Evolutionary conservation across 2,329 filamentous ascomycete genomes (phyloP).

Genomic region (Metarhizium album): DNA sequence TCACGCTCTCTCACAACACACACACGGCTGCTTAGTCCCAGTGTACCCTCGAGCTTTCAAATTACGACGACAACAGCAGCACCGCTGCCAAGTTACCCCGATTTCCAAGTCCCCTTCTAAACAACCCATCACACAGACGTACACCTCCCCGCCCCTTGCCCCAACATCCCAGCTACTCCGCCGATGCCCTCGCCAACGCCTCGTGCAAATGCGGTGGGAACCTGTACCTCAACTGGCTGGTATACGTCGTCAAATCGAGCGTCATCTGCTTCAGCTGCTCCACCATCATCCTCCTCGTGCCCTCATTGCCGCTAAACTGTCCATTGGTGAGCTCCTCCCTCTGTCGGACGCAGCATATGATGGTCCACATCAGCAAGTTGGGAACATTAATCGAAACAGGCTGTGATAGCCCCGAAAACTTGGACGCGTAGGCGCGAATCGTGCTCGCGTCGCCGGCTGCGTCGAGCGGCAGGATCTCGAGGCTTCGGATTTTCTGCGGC

Average conservation of each 20-base stretch:
- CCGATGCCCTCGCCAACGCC: constrained; percentile 70
- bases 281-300: constrained; percentile 51
- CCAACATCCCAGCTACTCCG: constrained; percentile 36
- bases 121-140: background rate
- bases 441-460: constrained; percentile 63
- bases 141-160: too few species aligned
- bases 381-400: constrained; percentile 83
- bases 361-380: constrained; percentile 87
- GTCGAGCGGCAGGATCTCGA: constrained; percentile 71
- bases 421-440: constrained; percentile 71
- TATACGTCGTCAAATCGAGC: constrained; percentile 87
- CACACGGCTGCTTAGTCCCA: too few species aligned
- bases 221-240: constrained; percentile 82
- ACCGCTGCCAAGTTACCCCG: too few species aligned
- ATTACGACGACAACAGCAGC: too few species aligned
- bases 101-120: too few species aligned
- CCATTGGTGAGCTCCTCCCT: constrained; percentile 58
- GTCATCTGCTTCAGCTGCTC: constrained; percentile 69
- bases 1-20: too few species aligned
- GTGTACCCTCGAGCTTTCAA: too few species aligned
- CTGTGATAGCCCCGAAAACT: constrained; percentile 68
- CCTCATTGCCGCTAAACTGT: constrained; percentile 64
- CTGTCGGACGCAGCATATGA: constrained; percentile 73
- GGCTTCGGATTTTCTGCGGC: constrained; percentile 54
- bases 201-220: constrained; percentile 82